Conservation (phyloP, 2,329 filamentous ascomycete genomes). For the Pseudopithomyces chartarum region DNA sequence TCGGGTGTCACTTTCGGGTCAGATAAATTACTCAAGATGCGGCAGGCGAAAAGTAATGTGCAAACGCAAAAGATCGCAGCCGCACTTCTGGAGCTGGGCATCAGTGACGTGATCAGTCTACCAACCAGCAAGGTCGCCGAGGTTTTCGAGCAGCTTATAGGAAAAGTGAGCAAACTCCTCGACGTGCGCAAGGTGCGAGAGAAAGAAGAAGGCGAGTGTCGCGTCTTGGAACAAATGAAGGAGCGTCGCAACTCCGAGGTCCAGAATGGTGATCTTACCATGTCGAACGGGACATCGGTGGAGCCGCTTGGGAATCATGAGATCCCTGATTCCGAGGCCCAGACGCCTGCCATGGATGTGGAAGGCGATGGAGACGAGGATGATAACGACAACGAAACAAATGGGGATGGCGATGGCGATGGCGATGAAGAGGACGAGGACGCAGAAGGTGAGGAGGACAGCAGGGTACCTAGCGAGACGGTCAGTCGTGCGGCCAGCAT, state of each 20-base stretch:
- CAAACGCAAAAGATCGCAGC: constrained; percentile 77
- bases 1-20: constrained; percentile 90
- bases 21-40: constrained; percentile 78
- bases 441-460: constrained; percentile 42
- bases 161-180: constrained; percentile 69
- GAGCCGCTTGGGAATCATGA: constrained; percentile 23
- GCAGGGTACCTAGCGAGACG: constrained; percentile 30
- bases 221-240: constrained; percentile 45
- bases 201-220: constrained; percentile 72
- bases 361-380: constrained; percentile 51
- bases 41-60: constrained; percentile 75
- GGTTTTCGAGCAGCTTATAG: constrained; percentile 72
- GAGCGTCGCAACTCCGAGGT: constrained; percentile 23
- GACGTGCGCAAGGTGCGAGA: constrained; percentile 76
- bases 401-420: constrained; percentile 17
- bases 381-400: constrained; percentile 44
- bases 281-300: constrained; percentile 30
- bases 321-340: constrained; percentile 20
- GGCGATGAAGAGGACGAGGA: constrained; percentile 29
- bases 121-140: constrained; percentile 74
- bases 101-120: constrained; percentile 72
- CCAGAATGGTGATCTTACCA: constrained; percentile 23
- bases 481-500: constrained; percentile 29
- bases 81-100: constrained; percentile 72
- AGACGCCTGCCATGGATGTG: constrained; percentile 56